Percentiles rank a stretch among this genome's conserved stretches.
phyloP scores from a whole-genome alignment of 495 filamentous ascomycete species.

The Neurospora terricola region DNA sequence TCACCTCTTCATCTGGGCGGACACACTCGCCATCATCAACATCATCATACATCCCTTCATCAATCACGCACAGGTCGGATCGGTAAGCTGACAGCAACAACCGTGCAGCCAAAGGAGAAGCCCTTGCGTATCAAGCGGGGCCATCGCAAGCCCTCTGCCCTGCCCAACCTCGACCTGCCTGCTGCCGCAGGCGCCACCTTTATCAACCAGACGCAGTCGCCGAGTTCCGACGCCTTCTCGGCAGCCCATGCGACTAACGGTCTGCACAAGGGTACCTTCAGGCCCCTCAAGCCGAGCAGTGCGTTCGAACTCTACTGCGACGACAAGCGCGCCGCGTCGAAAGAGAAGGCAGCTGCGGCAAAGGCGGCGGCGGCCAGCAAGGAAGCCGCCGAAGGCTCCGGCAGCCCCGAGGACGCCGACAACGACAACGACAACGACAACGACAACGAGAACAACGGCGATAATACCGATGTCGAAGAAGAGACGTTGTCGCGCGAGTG shows the following conservation, averaged over 20 bases:
- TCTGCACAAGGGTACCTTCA: slow-evolving; percentile 25
- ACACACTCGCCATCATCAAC: slow-evolving; percentile 1
- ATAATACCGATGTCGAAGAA: slow-evolving; percentile 26
- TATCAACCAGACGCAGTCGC: slow-evolving; percentile 37
- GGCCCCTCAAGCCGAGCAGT: slow-evolving; percentile 32
- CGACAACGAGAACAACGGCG: slow-evolving; percentile 23
- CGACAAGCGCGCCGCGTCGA: slow-evolving; percentile 29
- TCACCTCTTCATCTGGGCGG: not conserved
- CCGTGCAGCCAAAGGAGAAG: slow-evolving; percentile 71
- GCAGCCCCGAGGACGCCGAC: slow-evolving; percentile 65
- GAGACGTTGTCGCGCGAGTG: slow-evolving; percentile 39
- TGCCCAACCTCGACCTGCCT: slow-evolving; percentile 18
- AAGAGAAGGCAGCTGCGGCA: slow-evolving; percentile 22
- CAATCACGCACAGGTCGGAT: slow-evolving; percentile 7
- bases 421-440: slow-evolving; percentile 33
- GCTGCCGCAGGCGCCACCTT: slow-evolving; percentile 21
- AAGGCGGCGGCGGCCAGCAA: slow-evolving; percentile 45
- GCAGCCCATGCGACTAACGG: slow-evolving; percentile 24
- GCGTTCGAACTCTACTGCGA: slow-evolving; percentile 45
- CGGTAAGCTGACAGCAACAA: slow-evolving; percentile 15
- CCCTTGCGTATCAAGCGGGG: slow-evolving; percentile 81
- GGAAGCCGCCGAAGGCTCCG: slow-evolving; percentile 48
- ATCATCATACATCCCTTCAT: slow-evolving; percentile 5
- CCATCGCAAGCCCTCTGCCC: slow-evolving; percentile 44
- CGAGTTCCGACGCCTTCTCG: slow-evolving; percentile 37